Evolutionary conservation across 768 basidiomycete genomes (phyloP), one percentile per base, ranked within the genome.

Genomic region (Russula dissimulans): DNA sequence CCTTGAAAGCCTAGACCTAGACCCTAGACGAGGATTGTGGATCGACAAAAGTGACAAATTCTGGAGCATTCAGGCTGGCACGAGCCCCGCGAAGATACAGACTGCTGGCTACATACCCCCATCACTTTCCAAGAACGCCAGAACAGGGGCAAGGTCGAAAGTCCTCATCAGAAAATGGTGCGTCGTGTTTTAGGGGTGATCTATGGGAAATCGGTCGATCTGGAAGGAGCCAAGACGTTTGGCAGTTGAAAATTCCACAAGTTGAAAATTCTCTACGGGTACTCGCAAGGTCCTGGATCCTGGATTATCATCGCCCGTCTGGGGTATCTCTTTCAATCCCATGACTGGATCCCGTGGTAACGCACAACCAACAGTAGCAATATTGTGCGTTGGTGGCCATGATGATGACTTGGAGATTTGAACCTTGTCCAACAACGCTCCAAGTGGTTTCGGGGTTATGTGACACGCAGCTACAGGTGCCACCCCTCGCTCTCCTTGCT

Each of bases 261-360:
- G 53, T 41, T 54, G 38, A 53, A 53, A 59, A 51, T 47, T 32
- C 22, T 38, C 22, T 5, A 36, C 11, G 14, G 11, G 10, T 14
- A 1, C 34, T 31, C 9, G 9, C 22, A 48, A 17, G 44, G 44
- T 18, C 48, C 57, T 51, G 49, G 57, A 29, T 44, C 34, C 18
- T 43, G 43, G 42, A 56, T 32, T 42, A 41, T 55, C 53, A 42
- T 36, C 31, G 26, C 42, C 42, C 36, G 29, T 34, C 49, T 36
- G 41, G 39, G 56, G 8, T 17, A 56, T 12, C 8, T 50, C 42
- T 45, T 36, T 57, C 41, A 44, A 36, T 10, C 34, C 34, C 42
- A 43, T 58, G 57, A 51, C 32, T 36, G 57, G 47, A n/a, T 17
- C 52, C 52, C 44, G 58, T 54, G 49, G 43, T 41, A 59, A 59